Evolutionary conservation across 2,329 filamentous ascomycete species (phyloP).

Genomic region (Trichoderma sp.): DNA sequence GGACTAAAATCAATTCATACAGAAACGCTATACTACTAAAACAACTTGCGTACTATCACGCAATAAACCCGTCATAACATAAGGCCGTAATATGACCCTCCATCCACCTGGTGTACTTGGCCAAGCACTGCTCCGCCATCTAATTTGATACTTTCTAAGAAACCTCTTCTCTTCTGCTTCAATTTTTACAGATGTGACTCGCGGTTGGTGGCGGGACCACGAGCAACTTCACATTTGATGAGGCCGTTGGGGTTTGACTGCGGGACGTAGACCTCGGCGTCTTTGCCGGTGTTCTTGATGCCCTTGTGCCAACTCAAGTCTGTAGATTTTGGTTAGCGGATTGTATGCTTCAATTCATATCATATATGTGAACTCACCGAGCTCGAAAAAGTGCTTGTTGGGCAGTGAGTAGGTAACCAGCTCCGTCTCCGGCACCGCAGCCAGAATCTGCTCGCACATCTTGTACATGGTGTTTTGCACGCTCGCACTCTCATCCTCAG

Average conservation of each 20-base stretch:
- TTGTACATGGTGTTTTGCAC: slow-evolving; percentile 99
- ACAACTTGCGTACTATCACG: neutral
- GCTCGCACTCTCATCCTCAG: slow-evolving; percentile 85
- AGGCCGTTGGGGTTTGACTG: slow-evolving; percentile 93
- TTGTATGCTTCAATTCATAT: neutral
- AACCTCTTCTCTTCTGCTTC: neutral
- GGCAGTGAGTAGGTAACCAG: slow-evolving; percentile 82
- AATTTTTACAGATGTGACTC: slow-evolving; percentile 6
- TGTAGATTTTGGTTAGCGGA: slow-evolving; percentile 40
- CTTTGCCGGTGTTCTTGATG: slow-evolving; percentile 89
- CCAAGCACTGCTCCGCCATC: neutral
- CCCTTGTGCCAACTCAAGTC: slow-evolving; percentile 97
- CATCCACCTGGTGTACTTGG: slow-evolving; percentile 4
- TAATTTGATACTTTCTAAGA: neutral
- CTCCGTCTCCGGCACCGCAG: slow-evolving; percentile 70
- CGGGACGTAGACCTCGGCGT: slow-evolving; percentile 93
- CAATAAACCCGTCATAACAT: neutral
- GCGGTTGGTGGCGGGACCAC: slow-evolving; percentile 37
- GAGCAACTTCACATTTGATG: slow-evolving; percentile 88
- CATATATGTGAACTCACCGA: slow-evolving; percentile 61
- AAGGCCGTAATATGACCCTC: neutral
- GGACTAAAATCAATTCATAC: neutral
- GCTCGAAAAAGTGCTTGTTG: slow-evolving; percentile 99
- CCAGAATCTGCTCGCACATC: slow-evolving; percentile 89
- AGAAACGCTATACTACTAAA: slow-evolving; percentile 19